Base-by-base conservation (phyloP, 495 filamentous ascomycete species). In the Sabuloglossum arenarium region DNA sequence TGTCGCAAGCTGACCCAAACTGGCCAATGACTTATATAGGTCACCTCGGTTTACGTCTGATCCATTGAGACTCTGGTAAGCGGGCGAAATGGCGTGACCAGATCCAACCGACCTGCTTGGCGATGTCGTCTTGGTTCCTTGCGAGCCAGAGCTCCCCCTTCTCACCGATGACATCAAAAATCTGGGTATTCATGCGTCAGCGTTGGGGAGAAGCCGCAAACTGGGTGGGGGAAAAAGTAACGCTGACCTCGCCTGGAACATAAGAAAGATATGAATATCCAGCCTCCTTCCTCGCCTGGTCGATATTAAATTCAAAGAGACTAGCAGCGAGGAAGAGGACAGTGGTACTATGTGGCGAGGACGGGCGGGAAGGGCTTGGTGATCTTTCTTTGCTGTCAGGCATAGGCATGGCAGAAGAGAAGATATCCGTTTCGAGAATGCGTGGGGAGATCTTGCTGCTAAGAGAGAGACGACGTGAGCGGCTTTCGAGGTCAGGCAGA, bases 61-160 rank as follows among this genome's bases (percentile, higher is more conserved):
- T n/a, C n/a, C n/a, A n/a, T n/a, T n/a, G n/a, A n/a, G n/a, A n/a
- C n/a, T n/a, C n/a, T n/a, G n/a, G n/a, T n/a, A 56, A 24, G 25
- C 29, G 29, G 52, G 84, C 86, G 70, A 98, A 97, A 69, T 98
- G 91, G 64, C 94, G 93, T 62, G 85, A 91, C 91, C 91, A 98
- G 59, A 98, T 94, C 91, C 91, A 98, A 43, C 91, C 91, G n/a
- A 96, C 78, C 59, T 79, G 72, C 24, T 78, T 73, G n/a, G 69
- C 71, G 3, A 76, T 69, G 67, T 98, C 93, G 65, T 98, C 91
- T 67, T 98, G 91, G 64, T 98, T 98, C 65, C 83, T 85, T 6
- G 91, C 91, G 30, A 98, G 80, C 93, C 91, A 98, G 16, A 97
- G 80, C 70, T 97, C 91, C 53, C 91, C 91, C 66, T 97, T 97